Base-by-base conservation (phyloP, 192 early-diverging fungal genomes). In the Funneliformis geosporum region DNA sequence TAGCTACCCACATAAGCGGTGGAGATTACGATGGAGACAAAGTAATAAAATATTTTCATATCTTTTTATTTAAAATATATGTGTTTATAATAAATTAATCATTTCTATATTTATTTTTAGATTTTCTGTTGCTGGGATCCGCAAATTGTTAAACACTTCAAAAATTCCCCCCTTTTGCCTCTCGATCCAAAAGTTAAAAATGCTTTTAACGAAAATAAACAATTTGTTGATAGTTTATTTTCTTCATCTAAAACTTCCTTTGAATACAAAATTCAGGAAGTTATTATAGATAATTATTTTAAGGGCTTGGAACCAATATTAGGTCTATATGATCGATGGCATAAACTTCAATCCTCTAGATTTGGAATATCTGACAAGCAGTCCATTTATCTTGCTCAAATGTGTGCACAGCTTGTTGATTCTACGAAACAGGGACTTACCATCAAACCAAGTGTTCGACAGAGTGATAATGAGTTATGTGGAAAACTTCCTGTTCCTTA, bases 121-220 rank as follows among this genome's bases (percentile, higher is more conserved):
- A 44, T 85, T 28, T 85, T 85, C 64, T 83, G 82, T 69, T 85
- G 82, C 39, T 85, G 84, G 84, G 84, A 85, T 80, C 74, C 79
- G 6, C 74, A 76, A 23, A 68, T 85, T 3, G 82, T 79, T 4
- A 43, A 80, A 16, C 25, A 38, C 1, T 85, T 75, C 46, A 25
- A 42, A 7, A 76, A 76, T 23, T 69, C 66, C 2, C 75, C 79
- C 18, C 47, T 83, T 10, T 11, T 10, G 4, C 5, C 23, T 9
- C 39, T 61, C 21, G 38, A 47, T 12, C 46, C 76, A 28, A 23
- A 27, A 10, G 79, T 83, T 8, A 64, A 69, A 46, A 40, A 55
- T 6, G 79, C 79, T 4, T 83, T 85, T 78, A 28, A 27, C 7
- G 46, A 78, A 43, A 61, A 78, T 16, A 79, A 2, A 42, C 23